Percentiles rank a stretch among this genome's conserved stretches.
phyloP scores from a whole-genome alignment of 768 basidiomycete genomes.

The Paxillus involutus region DNA sequence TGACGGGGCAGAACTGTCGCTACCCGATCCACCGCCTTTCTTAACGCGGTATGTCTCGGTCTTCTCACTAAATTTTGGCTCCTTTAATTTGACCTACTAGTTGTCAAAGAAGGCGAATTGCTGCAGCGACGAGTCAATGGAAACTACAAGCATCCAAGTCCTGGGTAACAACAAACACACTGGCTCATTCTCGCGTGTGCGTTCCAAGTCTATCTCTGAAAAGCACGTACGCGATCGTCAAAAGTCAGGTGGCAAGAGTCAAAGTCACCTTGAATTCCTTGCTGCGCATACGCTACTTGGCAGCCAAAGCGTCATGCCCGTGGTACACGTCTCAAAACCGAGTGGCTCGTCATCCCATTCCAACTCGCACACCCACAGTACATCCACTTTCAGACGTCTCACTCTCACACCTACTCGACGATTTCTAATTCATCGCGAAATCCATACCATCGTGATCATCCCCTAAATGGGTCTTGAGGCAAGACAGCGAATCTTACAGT shows the following conservation, averaged over 20 bases:
- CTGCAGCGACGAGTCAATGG: constrained; percentile 67
- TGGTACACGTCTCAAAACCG: no score
- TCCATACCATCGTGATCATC: no score
- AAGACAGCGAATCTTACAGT: constrained; percentile 28
- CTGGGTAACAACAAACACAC: constrained; percentile 65
- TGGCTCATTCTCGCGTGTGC: constrained; percentile 60
- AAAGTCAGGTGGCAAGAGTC: constrained; percentile 19
- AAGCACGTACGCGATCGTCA: constrained; percentile 17
- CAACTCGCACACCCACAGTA: constrained; percentile 25
- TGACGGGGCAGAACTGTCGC: constrained; percentile 49
- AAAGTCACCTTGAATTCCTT: no score
- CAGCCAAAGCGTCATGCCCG: constrained; percentile 54
- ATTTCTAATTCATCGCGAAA: no score
- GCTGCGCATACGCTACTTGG: constrained; percentile 68
- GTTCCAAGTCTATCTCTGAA: constrained; percentile 35
- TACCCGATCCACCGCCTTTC: constrained; percentile 61
- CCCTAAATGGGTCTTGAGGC: no score
- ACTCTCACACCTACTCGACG: no score
- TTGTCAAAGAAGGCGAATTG: constrained; percentile 61
- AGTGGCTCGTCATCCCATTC: constrained; percentile 20
- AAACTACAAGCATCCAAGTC: constrained; percentile 56
- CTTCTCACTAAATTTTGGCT: neutral
- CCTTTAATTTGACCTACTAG: constrained; percentile 26
- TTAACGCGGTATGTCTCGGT: constrained; percentile 46
- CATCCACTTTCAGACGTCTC: constrained; percentile 26